Base-by-base conservation (phyloP, 257 asterid species). In the Verbena officinalis region DNA sequence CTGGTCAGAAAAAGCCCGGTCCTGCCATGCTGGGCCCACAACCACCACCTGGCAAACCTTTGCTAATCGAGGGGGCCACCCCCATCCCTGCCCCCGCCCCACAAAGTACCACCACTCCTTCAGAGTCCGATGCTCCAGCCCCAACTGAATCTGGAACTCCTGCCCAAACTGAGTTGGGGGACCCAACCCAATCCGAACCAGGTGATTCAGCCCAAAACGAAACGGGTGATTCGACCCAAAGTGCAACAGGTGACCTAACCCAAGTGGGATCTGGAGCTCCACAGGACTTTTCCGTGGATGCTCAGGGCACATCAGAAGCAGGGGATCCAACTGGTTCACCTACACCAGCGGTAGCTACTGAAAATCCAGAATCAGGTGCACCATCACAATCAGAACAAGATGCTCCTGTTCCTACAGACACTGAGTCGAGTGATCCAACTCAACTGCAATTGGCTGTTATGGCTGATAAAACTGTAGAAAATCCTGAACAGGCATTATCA, bases 21-120 rank as follows among this genome's bases (percentile, higher is more conserved):
- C 83, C 82, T 44, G 65, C 83, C 24, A 64, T 78, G 36, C 79
- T 55, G 58, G 79, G 83, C 62, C 64, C 82, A 23, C 89, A 73
- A 69, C 94, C 69, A 73, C 96, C 73, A 73, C 74, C 87, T 9
- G 83, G 53, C 55, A 84, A 90, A 62, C 99, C 78, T 2, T 78
- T 90, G 77, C 75, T 78, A 27, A 48, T 90, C 62, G 99, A 93
- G 76, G 97, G 86, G 4, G 58, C 89, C 11, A 62, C 68, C 4
- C 48, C 83, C 43, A 22, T n/a, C n/a, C n/a, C n/a, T n/a, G n/a
- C n/a, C n/a, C n/a, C n/a, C 87, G 39, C 68, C 86, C 39, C n/a
- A n/a, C 86, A 67, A 71, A 76, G 22, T 43, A 38, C 64, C 34
- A 13, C 83, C 11, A 30, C 82, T 57, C 59, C 83, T 16, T 52